Evolutionary conservation across 2,329 filamentous ascomycete species (phyloP).

Genomic region (Verticillium nonalfalfae): DNA sequence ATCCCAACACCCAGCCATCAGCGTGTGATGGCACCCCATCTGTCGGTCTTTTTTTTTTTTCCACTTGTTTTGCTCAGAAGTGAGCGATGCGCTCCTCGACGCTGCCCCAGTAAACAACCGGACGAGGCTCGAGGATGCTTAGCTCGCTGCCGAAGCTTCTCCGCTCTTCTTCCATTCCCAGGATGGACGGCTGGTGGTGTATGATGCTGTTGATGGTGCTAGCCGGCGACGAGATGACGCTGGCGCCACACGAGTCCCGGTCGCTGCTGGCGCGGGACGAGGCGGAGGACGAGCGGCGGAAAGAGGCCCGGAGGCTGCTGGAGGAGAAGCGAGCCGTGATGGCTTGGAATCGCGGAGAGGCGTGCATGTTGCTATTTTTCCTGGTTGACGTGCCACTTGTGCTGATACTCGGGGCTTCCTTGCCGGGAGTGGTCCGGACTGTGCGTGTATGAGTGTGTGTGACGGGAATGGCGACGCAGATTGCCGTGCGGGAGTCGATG

Average conservation of each 20-base stretch:
- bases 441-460: neutral
- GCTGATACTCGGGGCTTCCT: neutral
- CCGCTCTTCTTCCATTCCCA: slow-evolving; percentile 53
- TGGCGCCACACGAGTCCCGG: slow-evolving; percentile 19
- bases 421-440: too few relatives aligned
- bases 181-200: slow-evolving; percentile 48
- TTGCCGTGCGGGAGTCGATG: too few relatives aligned
- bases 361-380: slow-evolving; percentile 28
- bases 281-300: slow-evolving; percentile 44
- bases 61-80: neutral
- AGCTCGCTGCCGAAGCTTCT: slow-evolving; percentile 45
- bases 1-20: too few relatives aligned
- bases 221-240: slow-evolving; percentile 35
- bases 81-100: slow-evolving; percentile 53
- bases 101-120: slow-evolving; percentile 57
- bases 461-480: neutral
- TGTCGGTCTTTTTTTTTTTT: too few relatives aligned
- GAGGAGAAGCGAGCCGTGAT: slow-evolving; percentile 45
- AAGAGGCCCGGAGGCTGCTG: slow-evolving; percentile 41
- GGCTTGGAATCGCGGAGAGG: slow-evolving; percentile 39
- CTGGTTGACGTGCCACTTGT: neutral
- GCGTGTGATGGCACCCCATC: too few relatives aligned
- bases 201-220: slow-evolving; percentile 54
- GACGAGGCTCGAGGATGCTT: slow-evolving; percentile 53
- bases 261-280: slow-evolving; percentile 35